phyloP scores from a whole-genome alignment of 1,284 basidiomycete species.

The Peniophora sp. region DNA sequence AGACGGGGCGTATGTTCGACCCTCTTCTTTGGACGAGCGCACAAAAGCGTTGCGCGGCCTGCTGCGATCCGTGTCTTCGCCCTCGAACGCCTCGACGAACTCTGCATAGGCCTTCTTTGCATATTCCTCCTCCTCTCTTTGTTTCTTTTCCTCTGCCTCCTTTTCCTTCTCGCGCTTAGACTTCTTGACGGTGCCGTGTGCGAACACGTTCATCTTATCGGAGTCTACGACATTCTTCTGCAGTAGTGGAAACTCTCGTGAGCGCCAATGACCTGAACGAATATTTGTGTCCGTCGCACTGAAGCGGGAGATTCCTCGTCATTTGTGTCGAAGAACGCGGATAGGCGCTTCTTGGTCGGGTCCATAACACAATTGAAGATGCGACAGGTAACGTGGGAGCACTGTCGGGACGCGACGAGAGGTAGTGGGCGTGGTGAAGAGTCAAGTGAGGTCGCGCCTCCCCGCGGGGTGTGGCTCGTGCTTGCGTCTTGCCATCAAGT shows the following conservation, averaged over 20 bases:
- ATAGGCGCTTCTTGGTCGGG: conserved; percentile 68
- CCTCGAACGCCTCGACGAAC: conserved; percentile 82
- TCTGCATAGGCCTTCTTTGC: conserved; percentile 78
- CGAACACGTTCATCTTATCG: conserved; percentile 68
- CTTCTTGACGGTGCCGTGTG: conserved; percentile 68
- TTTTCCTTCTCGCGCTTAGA: conserved; percentile 80
- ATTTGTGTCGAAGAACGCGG: conserved; percentile 74
- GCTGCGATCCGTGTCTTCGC: conserved; percentile 47
- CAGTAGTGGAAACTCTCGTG: conserved; percentile 53
- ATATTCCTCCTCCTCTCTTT: conserved; percentile 74
- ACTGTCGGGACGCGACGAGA: neutral
- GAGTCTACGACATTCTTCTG: conserved; percentile 60
- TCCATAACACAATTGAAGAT: conserved; percentile 47
- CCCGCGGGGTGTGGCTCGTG: too few species aligned
- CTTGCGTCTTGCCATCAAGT: too few species aligned
- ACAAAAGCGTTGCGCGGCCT: conserved; percentile 65
- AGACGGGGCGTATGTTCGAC: conserved; percentile 38
- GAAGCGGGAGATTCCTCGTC: conserved; percentile 76
- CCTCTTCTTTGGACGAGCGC: conserved; percentile 53
- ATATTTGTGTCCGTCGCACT: conserved; percentile 73
- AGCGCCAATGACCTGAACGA: conserved; percentile 46
- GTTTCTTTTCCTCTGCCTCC: conserved; percentile 83
- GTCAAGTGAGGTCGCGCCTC: too few species aligned
- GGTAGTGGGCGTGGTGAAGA: too few species aligned
- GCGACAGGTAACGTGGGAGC: neutral